Percentiles rank a stretch among this genome's conserved stretches.
These are phyloP conservation scores for Tritrichomonas musculus DNA, from an alignment of 208 protist species.

Conservation along the genomic window DNA sequence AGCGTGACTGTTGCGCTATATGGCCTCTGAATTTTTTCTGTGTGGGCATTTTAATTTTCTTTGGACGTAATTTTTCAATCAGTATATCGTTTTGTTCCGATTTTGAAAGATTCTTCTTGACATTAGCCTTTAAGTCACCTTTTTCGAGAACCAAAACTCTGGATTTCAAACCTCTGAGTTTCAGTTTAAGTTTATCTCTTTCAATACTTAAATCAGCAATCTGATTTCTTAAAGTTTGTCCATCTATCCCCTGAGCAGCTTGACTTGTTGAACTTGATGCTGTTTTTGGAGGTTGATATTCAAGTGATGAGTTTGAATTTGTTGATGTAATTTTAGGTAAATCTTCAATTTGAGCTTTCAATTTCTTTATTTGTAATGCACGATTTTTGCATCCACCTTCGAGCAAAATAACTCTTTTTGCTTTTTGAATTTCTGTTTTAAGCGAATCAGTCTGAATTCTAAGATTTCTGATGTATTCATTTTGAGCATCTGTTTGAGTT, in stretches of 20 bases:
- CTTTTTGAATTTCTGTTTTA: neutral
- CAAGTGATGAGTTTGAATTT: too few species aligned
- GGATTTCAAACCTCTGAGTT: neutral
- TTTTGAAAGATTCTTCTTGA: neutral
- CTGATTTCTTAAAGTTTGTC: neutral
- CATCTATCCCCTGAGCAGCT: too few species aligned
- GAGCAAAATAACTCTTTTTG: neutral
- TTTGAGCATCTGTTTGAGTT: neutral
- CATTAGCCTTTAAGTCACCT: neutral
- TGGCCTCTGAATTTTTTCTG: neutral
- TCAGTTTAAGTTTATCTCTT: neutral
- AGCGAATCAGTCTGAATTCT: neutral
- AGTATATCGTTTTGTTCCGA: neutral
- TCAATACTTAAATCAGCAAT: neutral
- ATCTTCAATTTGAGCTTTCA: neutral
- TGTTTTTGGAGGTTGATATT: neutral
- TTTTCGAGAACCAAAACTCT: neutral
- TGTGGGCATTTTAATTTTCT: neutral
- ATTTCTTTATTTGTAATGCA: neutral
- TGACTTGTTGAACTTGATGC: neutral
- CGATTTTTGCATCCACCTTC: constrained; percentile 13
- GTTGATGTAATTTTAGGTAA: too few species aligned
- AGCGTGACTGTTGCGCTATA: neutral
- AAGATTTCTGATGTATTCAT: neutral
- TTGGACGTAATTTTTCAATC: neutral